Evolutionary conservation across 495 filamentous ascomycete genomes (phyloP).

Genomic region (Xylaria grammica): DNA sequence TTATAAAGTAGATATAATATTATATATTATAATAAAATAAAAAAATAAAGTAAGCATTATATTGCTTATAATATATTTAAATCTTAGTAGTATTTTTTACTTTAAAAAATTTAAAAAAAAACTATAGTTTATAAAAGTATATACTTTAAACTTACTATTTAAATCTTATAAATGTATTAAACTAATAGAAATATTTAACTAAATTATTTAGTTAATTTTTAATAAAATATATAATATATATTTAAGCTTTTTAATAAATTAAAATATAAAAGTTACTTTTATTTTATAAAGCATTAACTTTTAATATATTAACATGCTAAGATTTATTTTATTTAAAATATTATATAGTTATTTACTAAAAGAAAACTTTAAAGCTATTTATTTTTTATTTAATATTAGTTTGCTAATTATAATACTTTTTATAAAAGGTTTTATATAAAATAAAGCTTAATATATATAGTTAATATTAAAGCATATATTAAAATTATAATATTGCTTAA

Average conservation of each 20-base stretch:
- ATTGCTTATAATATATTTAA: not conserved
- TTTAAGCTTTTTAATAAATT: not conserved
- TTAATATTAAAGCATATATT: not conserved
- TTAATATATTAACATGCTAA: conserved; percentile 13
- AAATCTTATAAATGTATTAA: too few relatives aligned
- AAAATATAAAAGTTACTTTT: not conserved
- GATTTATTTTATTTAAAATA: conserved; percentile 1
- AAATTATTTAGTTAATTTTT: too few relatives aligned
- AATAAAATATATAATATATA: too few relatives aligned
- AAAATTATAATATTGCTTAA: conserved; percentile 14
- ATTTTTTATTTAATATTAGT: not conserved
- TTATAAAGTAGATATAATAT: not conserved
- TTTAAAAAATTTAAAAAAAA: not conserved
- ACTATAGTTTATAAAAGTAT: not conserved
- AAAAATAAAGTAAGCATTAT: not conserved
- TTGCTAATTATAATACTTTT: conserved; percentile 12
- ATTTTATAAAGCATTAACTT: conserved; percentile 4
- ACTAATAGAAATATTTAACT: too few relatives aligned
- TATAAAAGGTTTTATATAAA: not conserved
- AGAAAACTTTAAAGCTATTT: conserved; percentile 2
- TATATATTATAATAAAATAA: conserved; percentile 9
- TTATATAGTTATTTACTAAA: conserved; percentile 14
- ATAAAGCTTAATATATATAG: conserved; percentile 8
- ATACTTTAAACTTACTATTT: conserved; percentile 2
- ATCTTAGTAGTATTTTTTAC: not conserved